phyloP scores from a whole-genome alignment of 2,329 filamentous ascomycete genomes.

The Gnomoniopsis smithogilvyi region DNA sequence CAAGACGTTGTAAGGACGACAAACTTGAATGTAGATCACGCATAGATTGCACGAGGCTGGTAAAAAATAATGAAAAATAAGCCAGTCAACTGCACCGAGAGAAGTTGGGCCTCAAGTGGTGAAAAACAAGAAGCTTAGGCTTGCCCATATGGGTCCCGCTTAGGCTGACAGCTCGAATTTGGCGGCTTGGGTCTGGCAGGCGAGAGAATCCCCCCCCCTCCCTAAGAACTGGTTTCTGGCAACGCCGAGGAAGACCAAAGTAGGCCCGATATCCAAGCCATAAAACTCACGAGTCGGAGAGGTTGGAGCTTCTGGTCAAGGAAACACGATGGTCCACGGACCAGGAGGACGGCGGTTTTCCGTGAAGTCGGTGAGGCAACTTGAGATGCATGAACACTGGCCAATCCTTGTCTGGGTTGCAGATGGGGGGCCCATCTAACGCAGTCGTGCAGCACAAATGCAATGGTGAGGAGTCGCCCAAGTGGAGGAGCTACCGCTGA shows the following conservation, averaged over 20 bases:
- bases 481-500: constrained; percentile 18
- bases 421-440: constrained; percentile 25
- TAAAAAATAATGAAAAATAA: background rate
- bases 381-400: constrained; percentile 43
- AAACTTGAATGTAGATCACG: background rate
- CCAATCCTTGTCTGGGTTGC: constrained; percentile 31
- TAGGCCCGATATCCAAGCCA: background rate
- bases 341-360: constrained; percentile 9
- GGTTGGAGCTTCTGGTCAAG: background rate
- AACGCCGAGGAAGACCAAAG: no score
- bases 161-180: no score
- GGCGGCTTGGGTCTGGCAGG: no score
- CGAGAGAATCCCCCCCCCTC: no score
- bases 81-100: no score
- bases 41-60: background rate
- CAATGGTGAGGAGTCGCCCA: constrained; percentile 24
- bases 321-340: background rate
- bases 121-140: no score
- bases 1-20: constrained; percentile 17
- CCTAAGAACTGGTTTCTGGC: no score
- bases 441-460: constrained; percentile 18
- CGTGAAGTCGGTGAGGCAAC: constrained; percentile 41
- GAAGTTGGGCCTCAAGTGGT: background rate
- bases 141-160: no score
- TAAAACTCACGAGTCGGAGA: background rate